Evolutionary conservation across 495 filamentous ascomycete genomes (phyloP).

Genomic region (Hypoxylon lienhwacheense): DNA sequence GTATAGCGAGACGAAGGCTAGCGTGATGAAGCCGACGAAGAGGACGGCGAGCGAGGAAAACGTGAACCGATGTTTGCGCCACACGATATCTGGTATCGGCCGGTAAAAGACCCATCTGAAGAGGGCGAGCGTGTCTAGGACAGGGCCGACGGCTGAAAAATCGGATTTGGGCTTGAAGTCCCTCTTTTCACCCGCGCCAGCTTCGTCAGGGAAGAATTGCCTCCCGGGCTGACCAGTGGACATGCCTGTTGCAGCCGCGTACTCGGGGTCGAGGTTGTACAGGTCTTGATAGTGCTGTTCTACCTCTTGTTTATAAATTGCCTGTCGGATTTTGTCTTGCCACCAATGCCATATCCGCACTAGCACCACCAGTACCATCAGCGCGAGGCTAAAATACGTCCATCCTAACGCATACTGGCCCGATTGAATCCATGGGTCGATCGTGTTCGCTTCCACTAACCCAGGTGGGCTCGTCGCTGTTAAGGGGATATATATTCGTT

Average conservation of each 20-base stretch:
- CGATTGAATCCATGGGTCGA: conserved; percentile 78
- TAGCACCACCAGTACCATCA: conserved; percentile 63
- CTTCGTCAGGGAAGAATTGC: conserved; percentile 71
- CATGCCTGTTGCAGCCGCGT: conserved; percentile 68
- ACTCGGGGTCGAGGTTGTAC: conserved; percentile 58
- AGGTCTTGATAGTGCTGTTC: conserved; percentile 57
- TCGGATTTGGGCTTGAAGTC: conserved; percentile 65
- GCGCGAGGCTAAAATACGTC: conserved; percentile 78
- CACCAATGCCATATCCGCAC: conserved; percentile 80
- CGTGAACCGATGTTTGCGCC: conserved; percentile 63
- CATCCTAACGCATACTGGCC: conserved; percentile 87
- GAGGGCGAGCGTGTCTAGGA: conserved; percentile 75
- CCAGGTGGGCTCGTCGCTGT: conserved; percentile 68
- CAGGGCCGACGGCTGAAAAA: conserved; percentile 65
- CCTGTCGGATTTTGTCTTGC: conserved; percentile 85
- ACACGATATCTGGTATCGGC: conserved; percentile 68
- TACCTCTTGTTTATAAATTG: conserved; percentile 75
- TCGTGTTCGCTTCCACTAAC: conserved; percentile 69
- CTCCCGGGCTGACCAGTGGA: conserved; percentile 63
- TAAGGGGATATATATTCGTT: conserved; percentile 74
- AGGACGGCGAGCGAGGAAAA: conserved; percentile 77
- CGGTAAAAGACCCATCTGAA: conserved; percentile 86
- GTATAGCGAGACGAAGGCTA: conserved; percentile 76
- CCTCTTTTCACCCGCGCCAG: conserved; percentile 51
- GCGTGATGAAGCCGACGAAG: conserved; percentile 62